Evolutionary conservation across 176 grass and related monocot species (phyloP).

Genomic region (Raddia distichophylla): DNA sequence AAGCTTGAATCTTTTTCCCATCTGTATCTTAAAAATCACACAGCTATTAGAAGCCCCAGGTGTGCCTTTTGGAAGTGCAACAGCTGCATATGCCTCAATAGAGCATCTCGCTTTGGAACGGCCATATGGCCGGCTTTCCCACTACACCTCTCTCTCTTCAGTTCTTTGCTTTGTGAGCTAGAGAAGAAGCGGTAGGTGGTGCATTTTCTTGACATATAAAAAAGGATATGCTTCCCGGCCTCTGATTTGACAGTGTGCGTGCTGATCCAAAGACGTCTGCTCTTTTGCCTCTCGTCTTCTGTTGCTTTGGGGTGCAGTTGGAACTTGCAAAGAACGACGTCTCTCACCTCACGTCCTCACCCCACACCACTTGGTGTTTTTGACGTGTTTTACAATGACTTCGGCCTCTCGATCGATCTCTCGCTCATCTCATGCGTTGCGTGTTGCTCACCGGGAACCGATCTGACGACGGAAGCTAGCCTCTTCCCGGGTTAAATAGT

Average conservation of each 20-base stretch:
- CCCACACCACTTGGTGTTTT: neutral
- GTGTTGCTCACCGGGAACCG: conserved; percentile 28
- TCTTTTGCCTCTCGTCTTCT: neutral
- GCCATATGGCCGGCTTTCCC: conserved; percentile 7
- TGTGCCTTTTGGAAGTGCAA: neutral
- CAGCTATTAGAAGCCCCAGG: neutral
- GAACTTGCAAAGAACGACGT: conserved; percentile 10
- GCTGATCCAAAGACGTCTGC: conserved; percentile 6
- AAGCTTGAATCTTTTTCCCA: neutral
- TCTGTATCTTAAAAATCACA: neutral
- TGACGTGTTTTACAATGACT: neutral
- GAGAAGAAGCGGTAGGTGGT: neutral
- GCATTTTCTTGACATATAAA: neutral
- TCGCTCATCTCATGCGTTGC: conserved; percentile 19
- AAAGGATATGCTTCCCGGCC: neutral
- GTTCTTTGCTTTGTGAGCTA: neutral
- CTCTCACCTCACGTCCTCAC: too few relatives aligned
- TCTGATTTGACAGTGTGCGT: conserved; percentile 10
- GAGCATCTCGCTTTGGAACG: conserved; percentile 18
- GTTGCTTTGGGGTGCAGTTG: conserved; percentile 16
- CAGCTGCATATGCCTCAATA: neutral
- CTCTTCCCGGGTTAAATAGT: conserved; percentile 22
- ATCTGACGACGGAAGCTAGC: neutral
- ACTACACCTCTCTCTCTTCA: neutral
- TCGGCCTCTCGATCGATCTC: conserved; percentile 8